Base-by-base conservation (phyloP, 2,329 filamentous ascomycete genomes). In the Aspergillus fijiensis region DNA sequence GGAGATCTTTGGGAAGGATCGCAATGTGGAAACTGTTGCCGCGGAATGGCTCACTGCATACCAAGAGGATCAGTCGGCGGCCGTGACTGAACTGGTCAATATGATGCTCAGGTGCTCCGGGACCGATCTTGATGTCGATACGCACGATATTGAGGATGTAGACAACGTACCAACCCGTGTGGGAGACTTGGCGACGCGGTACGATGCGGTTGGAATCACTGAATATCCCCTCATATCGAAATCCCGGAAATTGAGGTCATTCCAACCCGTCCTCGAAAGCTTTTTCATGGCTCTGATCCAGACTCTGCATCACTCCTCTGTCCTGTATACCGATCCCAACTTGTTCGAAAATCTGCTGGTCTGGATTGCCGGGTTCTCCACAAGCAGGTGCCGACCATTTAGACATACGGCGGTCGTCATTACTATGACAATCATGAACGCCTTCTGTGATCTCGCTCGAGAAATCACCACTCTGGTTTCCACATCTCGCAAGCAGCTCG, bases 141-240 rank as follows among this genome's bases (percentile, higher is more conserved):
- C 86, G 45, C 88, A 95, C 72, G 92, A 98, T 73, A 91, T 97
- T 64, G 87, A 89, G 65, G 94, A 99, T 72, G 87, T 92, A 7
- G 95, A 99, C 73, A 92, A 95, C 70, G 91, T 89, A 51, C 86
- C 90, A 19, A 88, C 87, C 70, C 88, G 87, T 70, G 80, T 99
- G 50, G 82, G 84, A 23, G 93, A 98, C 69, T 82, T 99, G n/a
- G 91, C 97, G 75, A 88, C 90, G 63, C 87, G 93, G 63, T 96
- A 93, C 72, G 89, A 95, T 75, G 87, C 88, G 81, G 85, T 89
- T 82, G 87, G 90, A 72, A 89, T 94, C 53, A 89, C 90, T 33
- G 95, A 98, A 52, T 99, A 99, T 70, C 95, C 95, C 45, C 84
- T 99, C 49, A 90, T 96, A 60, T 90, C 92, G 16, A 93, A 88